phyloP scores from a whole-genome alignment of 495 filamentous ascomycete species.

The Paragyromitra xinjiangensis region DNA sequence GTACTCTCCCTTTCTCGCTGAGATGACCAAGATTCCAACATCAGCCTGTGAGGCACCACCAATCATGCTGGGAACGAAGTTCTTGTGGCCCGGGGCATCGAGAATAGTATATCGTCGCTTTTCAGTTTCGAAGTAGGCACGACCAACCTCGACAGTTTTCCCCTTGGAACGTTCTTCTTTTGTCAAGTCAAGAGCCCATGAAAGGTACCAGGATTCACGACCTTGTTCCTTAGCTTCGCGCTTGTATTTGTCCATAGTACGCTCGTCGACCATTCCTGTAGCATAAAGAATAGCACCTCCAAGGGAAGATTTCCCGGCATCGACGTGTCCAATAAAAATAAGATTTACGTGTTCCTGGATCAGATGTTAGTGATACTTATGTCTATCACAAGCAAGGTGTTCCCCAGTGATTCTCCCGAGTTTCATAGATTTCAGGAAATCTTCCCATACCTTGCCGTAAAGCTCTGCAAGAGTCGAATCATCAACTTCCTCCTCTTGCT shows the following conservation, averaged over 20 bases:
- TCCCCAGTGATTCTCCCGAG: neutral
- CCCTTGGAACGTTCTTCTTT: slow-evolving; percentile 96
- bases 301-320: slow-evolving; percentile 95
- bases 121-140: slow-evolving; percentile 95
- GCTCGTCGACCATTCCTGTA: slow-evolving; percentile 98
- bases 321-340: slow-evolving; percentile 98
- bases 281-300: slow-evolving; percentile 90
- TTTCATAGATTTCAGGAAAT: neutral
- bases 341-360: slow-evolving; percentile 89
- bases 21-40: slow-evolving; percentile 94
- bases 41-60: slow-evolving; percentile 96
- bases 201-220: slow-evolving; percentile 98
- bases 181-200: slow-evolving; percentile 95
- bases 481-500: slow-evolving; percentile 89
- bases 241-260: slow-evolving; percentile 98
- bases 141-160: slow-evolving; percentile 97
- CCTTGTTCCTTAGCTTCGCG: slow-evolving; percentile 93
- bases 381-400: neutral
- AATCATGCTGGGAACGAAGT: slow-evolving; percentile 95
- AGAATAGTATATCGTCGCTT: slow-evolving; percentile 89
- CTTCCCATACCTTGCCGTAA: slow-evolving; percentile 74
- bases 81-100: slow-evolving; percentile 96
- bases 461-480: slow-evolving; percentile 91
- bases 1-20: slow-evolving; percentile 96
- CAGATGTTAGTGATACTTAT: slow-evolving; percentile 26